Evolutionary conservation across 1,139 yeast genomes (phyloP), one percentile per base, ranked within the genome.

Genomic region (Saccharomycopsis hybrid): DNA sequence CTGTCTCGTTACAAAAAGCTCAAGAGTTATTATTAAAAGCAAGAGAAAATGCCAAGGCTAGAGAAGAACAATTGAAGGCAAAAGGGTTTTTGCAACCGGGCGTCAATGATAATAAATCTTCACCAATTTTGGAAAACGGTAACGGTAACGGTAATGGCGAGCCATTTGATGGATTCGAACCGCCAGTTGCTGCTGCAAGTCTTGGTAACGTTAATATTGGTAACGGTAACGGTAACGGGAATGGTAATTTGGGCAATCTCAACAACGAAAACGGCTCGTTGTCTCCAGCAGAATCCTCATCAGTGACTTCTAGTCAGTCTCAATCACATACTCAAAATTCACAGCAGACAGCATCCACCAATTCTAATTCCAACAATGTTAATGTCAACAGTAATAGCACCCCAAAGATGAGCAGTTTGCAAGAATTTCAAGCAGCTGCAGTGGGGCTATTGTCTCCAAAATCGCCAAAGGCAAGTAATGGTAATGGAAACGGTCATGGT

Each of bases 1-100:
- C 97, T 0, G 92, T 92, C 9, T 82, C 95, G 28, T 71, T 92
- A 56, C 78, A 79, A 44, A 82, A 80, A 59, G 98, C 98, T 0
- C 95, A 88, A 64, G 95, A 85, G 61, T 66, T 92, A 63, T 71
- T 89, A 60, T 83, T 88, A 1, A 85, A 82, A 58, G 95, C 96
- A 0, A 72, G 90, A 59, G 88, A 82, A 61, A 86, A 80, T 59
- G 82, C 85, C 1, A 74, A 73, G 59, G 61, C 73, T 46, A 79
- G 83, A 60, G 85, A 84, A 57, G 82, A 80, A 54, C 77, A 71
- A 52, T 62, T 74, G 53, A 61, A 70, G 49, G 67, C 71, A 7
- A 65, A 69, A 55, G 74, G 74, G 33, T 65, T 64, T 49, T 59
- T 67, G 33, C 51, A 51, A 32, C 54, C 54, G 3, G 53, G 53